A percentile compares a stretch with the other conserved stretches of the same genome.
These are phyloP conservation scores for Starmerella bombicola DNA, from an alignment of 805 yeast species.

Conservation along the genomic window DNA sequence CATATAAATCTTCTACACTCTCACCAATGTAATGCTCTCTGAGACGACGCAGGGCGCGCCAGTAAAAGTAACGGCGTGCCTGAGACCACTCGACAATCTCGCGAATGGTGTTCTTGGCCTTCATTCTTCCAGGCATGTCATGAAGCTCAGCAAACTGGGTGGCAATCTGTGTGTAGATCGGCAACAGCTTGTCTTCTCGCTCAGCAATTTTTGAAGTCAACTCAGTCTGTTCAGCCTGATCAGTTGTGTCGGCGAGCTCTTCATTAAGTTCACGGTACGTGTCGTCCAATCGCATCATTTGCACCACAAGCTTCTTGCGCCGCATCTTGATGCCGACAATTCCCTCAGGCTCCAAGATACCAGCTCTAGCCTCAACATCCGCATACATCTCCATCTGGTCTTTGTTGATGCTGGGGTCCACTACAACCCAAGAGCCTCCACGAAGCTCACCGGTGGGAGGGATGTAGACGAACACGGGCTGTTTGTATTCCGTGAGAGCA, in stretches of 20 bases:
- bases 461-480: slow-evolving; percentile 91
- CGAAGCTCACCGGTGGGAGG: slow-evolving; percentile 98
- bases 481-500: slow-evolving; percentile 88
- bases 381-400: slow-evolving; percentile 99
- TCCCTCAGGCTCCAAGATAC: slow-evolving; percentile 98
- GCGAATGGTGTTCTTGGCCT: slow-evolving; percentile 82
- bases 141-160: slow-evolving; percentile 97
- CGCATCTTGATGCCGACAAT: slow-evolving; percentile 98
- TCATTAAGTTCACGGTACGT: slow-evolving; percentile 51
- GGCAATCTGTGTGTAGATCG: slow-evolving; percentile 82
- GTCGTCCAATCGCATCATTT: slow-evolving; percentile 81
- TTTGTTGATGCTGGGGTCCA: slow-evolving; percentile 91
- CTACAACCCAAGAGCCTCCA: slow-evolving; percentile 99
- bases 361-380: slow-evolving; percentile 88
- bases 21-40: slow-evolving; percentile 69
- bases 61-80: slow-evolving; percentile 93
- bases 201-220: slow-evolving; percentile 53
- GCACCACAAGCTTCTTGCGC: slow-evolving; percentile 77
- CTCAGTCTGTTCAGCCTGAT: slow-evolving; percentile 53
- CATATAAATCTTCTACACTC: slow-evolving; percentile 11
- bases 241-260: slow-evolving; percentile 38
- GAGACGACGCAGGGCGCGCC: slow-evolving; percentile 94
- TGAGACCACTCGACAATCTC: slow-evolving; percentile 76
- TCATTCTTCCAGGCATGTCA: slow-evolving; percentile 95
- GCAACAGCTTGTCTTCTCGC: slow-evolving; percentile 70